Evolutionary conservation across 78 protist genomes (phyloP).

Genomic region (Chrysochromulina tobinii): DNA sequence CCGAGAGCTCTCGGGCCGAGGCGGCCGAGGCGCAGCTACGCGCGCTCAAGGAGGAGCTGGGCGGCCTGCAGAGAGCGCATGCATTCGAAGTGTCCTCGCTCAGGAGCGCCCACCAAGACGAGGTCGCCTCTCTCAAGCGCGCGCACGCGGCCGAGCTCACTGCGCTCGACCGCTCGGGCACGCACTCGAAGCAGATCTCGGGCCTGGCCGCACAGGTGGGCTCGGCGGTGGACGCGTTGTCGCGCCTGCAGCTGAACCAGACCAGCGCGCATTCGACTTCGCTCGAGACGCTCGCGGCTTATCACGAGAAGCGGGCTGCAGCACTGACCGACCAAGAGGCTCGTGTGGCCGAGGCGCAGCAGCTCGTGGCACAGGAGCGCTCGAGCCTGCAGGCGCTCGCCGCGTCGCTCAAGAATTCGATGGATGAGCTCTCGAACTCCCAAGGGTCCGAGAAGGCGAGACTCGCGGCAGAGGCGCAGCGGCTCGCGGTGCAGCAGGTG

Average conservation of each 20-base stretch:
- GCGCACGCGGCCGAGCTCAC: not conserved
- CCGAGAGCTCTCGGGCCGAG: not conserved
- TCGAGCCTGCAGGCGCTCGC: not conserved
- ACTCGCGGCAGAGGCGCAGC: no score
- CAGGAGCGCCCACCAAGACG: not conserved
- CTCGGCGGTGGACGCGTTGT: not conserved
- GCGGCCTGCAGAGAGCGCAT: not conserved
- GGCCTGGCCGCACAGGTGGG: not conserved
- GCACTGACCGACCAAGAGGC: not conserved
- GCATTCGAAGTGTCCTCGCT: not conserved
- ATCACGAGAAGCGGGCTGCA: not conserved
- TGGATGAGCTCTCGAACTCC: not conserved
- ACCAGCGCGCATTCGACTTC: not conserved
- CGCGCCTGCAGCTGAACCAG: not conserved
- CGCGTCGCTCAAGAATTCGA: not conserved
- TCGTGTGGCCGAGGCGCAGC: not conserved
- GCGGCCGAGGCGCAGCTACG: conserved; percentile 1
- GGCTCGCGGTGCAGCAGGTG: not conserved
- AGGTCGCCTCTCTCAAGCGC: not conserved
- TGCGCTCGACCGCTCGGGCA: not conserved
- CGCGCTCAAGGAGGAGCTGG: not conserved
- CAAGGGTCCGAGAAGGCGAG: not conserved
- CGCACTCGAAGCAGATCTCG: no score
- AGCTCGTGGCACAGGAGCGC: not conserved
- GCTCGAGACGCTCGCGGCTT: not conserved